Percentiles rank a stretch among this genome's conserved stretches.
phyloP scores from a whole-genome alignment of 495 filamentous ascomycete genomes.

The Neurospora hispaniola region DNA sequence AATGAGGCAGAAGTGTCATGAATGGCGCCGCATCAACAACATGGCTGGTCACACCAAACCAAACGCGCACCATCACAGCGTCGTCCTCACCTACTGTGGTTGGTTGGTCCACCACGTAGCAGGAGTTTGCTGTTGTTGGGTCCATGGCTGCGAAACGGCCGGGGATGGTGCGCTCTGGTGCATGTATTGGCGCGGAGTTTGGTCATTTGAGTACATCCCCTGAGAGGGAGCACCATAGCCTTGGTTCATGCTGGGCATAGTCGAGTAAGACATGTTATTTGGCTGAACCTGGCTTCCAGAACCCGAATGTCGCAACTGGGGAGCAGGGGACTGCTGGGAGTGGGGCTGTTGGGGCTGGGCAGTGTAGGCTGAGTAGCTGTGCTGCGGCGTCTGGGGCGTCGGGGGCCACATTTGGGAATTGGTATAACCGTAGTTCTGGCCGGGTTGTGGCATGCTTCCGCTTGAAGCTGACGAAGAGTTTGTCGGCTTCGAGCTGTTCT shows the following conservation, averaged over 20 bases:
- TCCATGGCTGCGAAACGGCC: constrained; percentile 34
- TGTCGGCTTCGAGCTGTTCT: constrained; percentile 35
- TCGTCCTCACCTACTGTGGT: constrained; percentile 25
- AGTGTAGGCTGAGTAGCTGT: constrained; percentile 35
- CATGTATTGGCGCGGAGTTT: constrained; percentile 53
- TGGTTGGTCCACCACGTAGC: constrained; percentile 37
- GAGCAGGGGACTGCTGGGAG: constrained; percentile 47
- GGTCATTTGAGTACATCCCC: constrained; percentile 47
- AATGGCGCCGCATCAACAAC: not conserved
- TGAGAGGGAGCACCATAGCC: constrained; percentile 39
- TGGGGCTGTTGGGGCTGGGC: constrained; percentile 45
- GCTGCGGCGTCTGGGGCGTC: constrained; percentile 36
- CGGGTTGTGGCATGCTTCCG: constrained; percentile 25
- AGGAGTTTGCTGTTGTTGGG: constrained; percentile 28
- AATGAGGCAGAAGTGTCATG: not conserved
- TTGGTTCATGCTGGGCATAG: constrained; percentile 50
- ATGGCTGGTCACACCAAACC: not conserved
- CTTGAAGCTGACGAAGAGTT: constrained; percentile 23
- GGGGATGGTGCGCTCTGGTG: constrained; percentile 33
- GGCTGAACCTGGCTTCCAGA: constrained; percentile 49
- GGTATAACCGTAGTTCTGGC: constrained; percentile 41
- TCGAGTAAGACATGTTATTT: constrained; percentile 43
- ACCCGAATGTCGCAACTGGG: constrained; percentile 52
- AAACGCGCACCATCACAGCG: not conserved
- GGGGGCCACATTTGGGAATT: constrained; percentile 41